phyloP scores from a whole-genome alignment of 306 rosid species.

The Malus asiatica region DNA sequence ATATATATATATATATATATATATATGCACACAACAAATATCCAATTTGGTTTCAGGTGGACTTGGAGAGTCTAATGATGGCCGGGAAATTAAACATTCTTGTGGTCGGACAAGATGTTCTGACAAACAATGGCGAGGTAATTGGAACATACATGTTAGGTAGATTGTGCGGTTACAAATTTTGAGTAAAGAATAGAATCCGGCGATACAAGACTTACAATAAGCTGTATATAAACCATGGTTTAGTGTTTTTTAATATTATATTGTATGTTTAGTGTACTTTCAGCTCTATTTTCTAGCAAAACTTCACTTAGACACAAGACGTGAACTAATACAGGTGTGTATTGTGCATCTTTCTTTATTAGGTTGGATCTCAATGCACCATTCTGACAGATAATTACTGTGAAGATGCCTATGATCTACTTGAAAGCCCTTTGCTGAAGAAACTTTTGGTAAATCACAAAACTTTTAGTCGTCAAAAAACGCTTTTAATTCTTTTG shows the following conservation, averaged over 20 bases:
- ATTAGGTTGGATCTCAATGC: constrained; percentile 81
- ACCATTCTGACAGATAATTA: constrained; percentile 73
- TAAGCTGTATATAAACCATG: too few species aligned
- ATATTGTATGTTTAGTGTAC: too few species aligned
- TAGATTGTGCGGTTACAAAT: too few species aligned
- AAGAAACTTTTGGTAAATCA: constrained; percentile 74
- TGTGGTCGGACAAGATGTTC: constrained; percentile 62
- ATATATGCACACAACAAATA: too few species aligned
- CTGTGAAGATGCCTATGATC: constrained; percentile 89
- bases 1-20: too few species aligned
- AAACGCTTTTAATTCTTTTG: background rate
- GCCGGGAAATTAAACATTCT: constrained; percentile 50
- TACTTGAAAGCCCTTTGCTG: constrained; percentile 59
- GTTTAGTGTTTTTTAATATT: too few species aligned
- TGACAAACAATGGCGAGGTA: constrained; percentile 52
- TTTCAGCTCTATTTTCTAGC: too few species aligned
- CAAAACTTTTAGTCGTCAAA: background rate
- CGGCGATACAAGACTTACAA: too few species aligned
- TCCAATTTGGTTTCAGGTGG: constrained; percentile 44
- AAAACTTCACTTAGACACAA: background rate
- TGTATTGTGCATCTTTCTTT: background rate
- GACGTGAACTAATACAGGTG: background rate
- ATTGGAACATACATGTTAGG: constrained; percentile 19
- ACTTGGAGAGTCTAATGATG: constrained; percentile 59
- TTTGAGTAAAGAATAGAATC: too few species aligned